Evolutionary conservation across 108 stramenopile species (phyloP).

Genomic region (Nitzschia putrida): DNA sequence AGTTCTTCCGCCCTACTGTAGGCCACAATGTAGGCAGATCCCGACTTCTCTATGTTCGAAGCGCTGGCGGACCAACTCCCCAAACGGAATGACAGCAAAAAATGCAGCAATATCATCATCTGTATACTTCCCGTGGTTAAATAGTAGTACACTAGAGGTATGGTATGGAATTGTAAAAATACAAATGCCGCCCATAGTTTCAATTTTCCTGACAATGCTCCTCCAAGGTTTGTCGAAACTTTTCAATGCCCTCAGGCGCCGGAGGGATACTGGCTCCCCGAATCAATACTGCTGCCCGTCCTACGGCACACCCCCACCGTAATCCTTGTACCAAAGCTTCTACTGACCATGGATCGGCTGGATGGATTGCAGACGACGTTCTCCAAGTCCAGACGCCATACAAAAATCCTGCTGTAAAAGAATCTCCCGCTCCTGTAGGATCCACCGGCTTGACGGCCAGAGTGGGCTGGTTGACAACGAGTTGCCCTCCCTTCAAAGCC

Average conservation of each 20-base stretch:
- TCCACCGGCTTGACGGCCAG: constrained; percentile 42
- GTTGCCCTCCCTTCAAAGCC: constrained; percentile 44
- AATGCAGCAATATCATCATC: too few relatives aligned
- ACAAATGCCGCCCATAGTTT: too few relatives aligned
- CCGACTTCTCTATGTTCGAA: too few relatives aligned
- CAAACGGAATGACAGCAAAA: too few relatives aligned
- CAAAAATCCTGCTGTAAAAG: constrained; percentile 79
- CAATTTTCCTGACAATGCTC: background rate
- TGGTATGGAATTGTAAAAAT: too few relatives aligned
- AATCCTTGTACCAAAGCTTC: constrained; percentile 48
- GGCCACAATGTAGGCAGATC: too few relatives aligned
- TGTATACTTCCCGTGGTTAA: too few relatives aligned
- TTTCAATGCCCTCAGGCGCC: constrained; percentile 40
- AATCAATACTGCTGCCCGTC: constrained; percentile 57
- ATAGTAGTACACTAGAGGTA: too few relatives aligned
- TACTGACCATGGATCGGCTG: constrained; percentile 33
- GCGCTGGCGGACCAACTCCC: too few relatives aligned
- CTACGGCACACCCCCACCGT: constrained; percentile 62
- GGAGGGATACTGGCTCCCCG: constrained; percentile 68
- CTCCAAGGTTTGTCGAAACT: constrained; percentile 27
- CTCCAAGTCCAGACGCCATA: constrained; percentile 54
- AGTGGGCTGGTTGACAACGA: constrained; percentile 40
- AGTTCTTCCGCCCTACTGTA: too few relatives aligned
- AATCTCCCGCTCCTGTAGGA: constrained; percentile 84
- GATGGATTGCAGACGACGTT: background rate